These are phyloP conservation scores for Ustanciosporium gigantosporum DNA, from an alignment of 1,284 basidiomycete genomes.

Conservation along the genomic window DNA sequence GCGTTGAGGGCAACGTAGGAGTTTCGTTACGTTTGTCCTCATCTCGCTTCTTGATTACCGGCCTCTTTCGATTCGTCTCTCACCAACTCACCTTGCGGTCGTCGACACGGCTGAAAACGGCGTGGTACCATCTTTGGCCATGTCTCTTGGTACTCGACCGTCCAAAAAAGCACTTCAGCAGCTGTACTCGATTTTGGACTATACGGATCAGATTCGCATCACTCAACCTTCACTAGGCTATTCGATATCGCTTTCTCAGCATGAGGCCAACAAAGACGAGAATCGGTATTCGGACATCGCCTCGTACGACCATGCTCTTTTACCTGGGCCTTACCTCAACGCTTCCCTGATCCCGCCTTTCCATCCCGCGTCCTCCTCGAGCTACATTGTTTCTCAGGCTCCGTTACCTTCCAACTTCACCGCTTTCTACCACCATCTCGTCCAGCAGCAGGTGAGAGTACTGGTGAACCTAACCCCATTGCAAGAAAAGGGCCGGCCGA, in stretches of 20 bases:
- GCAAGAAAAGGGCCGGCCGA: conserved; percentile 38
- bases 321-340: conserved; percentile 47
- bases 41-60: too few relatives aligned
- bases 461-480: conserved; percentile 58
- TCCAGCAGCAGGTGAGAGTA: conserved; percentile 14
- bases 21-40: too few relatives aligned
- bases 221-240: neutral
- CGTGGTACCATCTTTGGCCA: neutral
- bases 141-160: neutral
- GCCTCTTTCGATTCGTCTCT: too few relatives aligned
- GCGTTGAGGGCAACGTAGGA: too few relatives aligned
- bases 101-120: too few relatives aligned
- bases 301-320: conserved; percentile 42
- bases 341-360: conserved; percentile 46
- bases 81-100: neutral
- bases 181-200: neutral
- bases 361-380: conserved; percentile 3
- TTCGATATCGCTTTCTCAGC: neutral
- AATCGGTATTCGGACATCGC: conserved; percentile 36
- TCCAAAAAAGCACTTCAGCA: neutral
- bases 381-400: conserved; percentile 92
- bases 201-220: neutral
- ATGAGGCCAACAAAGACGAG: neutral
- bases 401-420: conserved; percentile 85
- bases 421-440: conserved; percentile 71